These are phyloP conservation scores for Citrullus colocynthis DNA, from an alignment of 306 rosid genomes.

Conservation along the genomic window DNA sequence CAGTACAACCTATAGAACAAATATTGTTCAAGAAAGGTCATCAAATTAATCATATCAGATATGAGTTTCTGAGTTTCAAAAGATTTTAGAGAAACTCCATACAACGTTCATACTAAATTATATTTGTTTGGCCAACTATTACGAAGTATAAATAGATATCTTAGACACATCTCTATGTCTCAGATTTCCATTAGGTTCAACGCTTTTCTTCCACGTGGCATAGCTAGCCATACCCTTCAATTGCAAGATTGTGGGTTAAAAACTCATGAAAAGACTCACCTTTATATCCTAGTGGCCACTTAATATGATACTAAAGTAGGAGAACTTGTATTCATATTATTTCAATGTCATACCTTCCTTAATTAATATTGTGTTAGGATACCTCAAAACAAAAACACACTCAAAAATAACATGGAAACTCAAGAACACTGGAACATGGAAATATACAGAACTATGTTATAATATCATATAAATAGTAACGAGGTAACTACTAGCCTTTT, in stretches of 20 bases:
- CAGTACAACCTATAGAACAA: no score
- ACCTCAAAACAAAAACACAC: no score
- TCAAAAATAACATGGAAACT: no score
- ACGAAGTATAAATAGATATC: no score
- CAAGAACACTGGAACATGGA: no score
- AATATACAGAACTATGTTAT: no score
- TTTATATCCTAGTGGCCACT: no score
- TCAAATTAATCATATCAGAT: not conserved
- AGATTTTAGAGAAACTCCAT: not conserved
- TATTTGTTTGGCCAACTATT: not conserved
- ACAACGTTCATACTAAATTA: not conserved
- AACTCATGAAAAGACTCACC: not conserved
- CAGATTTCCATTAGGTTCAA: not conserved
- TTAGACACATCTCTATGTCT: not conserved
- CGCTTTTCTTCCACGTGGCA: not conserved
- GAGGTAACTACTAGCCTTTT: no score
- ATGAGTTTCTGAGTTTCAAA: not conserved
- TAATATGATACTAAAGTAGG: no score
- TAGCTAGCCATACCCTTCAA: not conserved
- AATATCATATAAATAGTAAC: no score
- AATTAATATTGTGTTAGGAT: not conserved
- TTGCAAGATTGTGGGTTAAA: not conserved
- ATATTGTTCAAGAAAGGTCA: no score
- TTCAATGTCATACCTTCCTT: not conserved
- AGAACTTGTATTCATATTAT: no score